Evolutionary conservation across 2,329 filamentous ascomycete species (phyloP).

Genomic region (Beauveria pseudobassiana): DNA sequence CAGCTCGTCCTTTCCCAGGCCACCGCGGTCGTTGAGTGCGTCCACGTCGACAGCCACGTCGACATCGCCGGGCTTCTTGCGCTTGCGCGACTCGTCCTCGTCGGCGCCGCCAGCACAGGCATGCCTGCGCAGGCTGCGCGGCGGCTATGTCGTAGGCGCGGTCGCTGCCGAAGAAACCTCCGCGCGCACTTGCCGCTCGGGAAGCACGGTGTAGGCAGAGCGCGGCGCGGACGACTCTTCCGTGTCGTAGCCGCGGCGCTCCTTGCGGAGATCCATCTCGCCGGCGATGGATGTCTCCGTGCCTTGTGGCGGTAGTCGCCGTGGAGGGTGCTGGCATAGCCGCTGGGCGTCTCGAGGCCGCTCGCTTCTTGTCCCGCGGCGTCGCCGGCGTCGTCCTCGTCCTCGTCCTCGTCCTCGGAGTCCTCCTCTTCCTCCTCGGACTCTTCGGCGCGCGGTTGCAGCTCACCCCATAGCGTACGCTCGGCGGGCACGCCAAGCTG

Average conservation of each 20-base stretch:
- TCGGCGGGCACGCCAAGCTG: conserved; percentile 71
- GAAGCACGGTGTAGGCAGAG: conserved; percentile 81
- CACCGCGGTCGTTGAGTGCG: conserved; percentile 63
- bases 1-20: conserved; percentile 78
- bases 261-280: conserved; percentile 86
- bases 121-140: conserved; percentile 42
- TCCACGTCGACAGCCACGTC: conserved; percentile 90
- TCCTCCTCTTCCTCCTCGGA: conserved; percentile 64
- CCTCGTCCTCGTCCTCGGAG: conserved; percentile 69
- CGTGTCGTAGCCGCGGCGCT: conserved; percentile 74
- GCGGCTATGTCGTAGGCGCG: conserved; percentile 79
- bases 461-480: conserved; percentile 82
- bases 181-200: conserved; percentile 76
- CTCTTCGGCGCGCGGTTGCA: conserved; percentile 73
- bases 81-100: conserved; percentile 70
- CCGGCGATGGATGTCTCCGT: conserved; percentile 68
- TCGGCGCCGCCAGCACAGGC: conserved; percentile 56
- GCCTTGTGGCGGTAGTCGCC: conserved; percentile 67
- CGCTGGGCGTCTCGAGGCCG: conserved; percentile 73
- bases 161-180: conserved; percentile 94
- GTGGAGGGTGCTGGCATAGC: conserved; percentile 71
- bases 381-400: conserved; percentile 57
- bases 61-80: conserved; percentile 94
- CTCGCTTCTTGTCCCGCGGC: conserved; percentile 55
- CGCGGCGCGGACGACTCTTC: conserved; percentile 70